A percentile compares a stretch with the other conserved stretches of the same genome.
Evolutionary conservation across 257 asterid genomes (phyloP).

Genomic region (Echites panduratus): DNA sequence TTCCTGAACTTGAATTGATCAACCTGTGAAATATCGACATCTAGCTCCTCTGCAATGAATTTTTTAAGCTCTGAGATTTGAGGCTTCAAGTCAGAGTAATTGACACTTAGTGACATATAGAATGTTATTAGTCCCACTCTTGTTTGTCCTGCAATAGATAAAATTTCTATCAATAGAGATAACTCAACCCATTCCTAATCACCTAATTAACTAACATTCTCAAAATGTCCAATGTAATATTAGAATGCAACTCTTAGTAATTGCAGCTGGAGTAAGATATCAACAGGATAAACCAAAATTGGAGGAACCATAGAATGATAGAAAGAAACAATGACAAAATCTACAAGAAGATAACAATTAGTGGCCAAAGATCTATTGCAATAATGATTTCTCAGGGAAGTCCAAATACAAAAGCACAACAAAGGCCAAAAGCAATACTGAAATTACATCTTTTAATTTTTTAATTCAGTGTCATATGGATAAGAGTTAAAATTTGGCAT

Average conservation of each 20-base stretch:
- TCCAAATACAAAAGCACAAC: background rate
- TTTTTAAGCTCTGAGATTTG: slow-evolving; percentile 57
- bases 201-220: background rate
- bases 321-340: background rate
- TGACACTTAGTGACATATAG: slow-evolving; percentile 52
- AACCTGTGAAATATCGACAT: slow-evolving; percentile 72
- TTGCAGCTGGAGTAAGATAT: background rate
- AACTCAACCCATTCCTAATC: background rate
- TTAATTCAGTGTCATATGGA: background rate
- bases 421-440: background rate
- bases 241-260: background rate
- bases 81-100: slow-evolving; percentile 71
- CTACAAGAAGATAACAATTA: background rate
- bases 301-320: background rate
- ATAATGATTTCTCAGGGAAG: background rate
- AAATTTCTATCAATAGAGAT: background rate
- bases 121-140: slow-evolving; percentile 59
- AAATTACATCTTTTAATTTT: background rate
- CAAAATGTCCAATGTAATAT: background rate
- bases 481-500: background rate
- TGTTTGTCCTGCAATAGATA: slow-evolving; percentile 43
- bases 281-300: background rate
- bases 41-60: slow-evolving; percentile 54
- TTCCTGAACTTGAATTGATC: slow-evolving; percentile 11
- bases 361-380: background rate